A percentile compares a stretch with the other conserved stretches of the same genome.
These are phyloP conservation scores for Fusarium phyllophilum DNA, from an alignment of 2,329 filamentous ascomycete genomes.

Conservation along the genomic window DNA sequence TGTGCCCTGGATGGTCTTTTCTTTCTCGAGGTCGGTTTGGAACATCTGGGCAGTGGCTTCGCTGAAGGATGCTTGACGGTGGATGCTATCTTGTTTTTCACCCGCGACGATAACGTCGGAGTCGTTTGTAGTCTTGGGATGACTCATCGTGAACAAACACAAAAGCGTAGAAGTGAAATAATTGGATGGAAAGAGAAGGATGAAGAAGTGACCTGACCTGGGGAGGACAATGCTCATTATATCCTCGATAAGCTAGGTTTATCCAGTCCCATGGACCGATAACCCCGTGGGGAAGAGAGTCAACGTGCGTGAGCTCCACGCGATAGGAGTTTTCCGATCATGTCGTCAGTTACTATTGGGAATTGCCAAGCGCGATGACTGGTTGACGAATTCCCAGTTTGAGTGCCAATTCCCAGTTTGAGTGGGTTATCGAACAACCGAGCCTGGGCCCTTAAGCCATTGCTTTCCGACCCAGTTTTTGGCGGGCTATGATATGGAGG, in stretches of 20 bases:
- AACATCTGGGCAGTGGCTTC: neutral
- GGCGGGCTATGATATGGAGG: neutral
- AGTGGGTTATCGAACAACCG: neutral
- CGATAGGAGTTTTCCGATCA: neutral
- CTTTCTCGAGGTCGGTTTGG: conserved; percentile 54
- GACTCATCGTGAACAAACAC: neutral
- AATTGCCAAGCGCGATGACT: neutral
- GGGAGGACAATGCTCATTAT: neutral
- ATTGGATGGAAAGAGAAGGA: too few relatives aligned
- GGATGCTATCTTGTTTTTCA: neutral
- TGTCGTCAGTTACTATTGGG: neutral
- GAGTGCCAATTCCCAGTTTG: neutral
- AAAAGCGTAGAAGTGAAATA: neutral
- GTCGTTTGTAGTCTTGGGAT: neutral
- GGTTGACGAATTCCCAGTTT: neutral
- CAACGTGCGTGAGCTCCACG: neutral
- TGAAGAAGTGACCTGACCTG: neutral
- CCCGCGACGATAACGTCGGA: neutral
- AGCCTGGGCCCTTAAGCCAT: neutral
- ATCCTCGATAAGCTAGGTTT: neutral
- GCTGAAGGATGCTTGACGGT: neutral
- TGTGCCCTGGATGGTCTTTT: conserved; percentile 56
- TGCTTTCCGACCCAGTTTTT: neutral
- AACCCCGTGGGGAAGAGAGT: neutral
- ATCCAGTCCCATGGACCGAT: neutral